A percentile compares a stretch with the other conserved stretches of the same genome.
Evolutionary conservation across 2,329 filamentous ascomycete genomes (phyloP).

Genomic region (Xylariales sp.): DNA sequence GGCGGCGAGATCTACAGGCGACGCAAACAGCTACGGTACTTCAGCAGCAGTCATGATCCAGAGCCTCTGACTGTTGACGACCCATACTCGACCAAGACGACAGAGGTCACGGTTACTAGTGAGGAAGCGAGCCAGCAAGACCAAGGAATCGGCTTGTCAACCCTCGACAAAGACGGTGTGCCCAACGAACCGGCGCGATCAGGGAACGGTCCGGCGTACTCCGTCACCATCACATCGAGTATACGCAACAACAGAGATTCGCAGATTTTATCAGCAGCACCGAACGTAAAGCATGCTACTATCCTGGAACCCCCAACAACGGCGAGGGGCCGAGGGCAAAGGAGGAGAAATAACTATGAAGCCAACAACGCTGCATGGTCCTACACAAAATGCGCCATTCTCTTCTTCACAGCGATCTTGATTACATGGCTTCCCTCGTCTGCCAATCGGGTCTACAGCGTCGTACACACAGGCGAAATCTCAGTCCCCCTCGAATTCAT

Average conservation of each 20-base stretch:
- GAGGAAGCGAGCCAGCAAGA: slow-evolving; percentile 34
- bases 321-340: slow-evolving; percentile 14
- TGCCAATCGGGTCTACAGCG: slow-evolving; percentile 69
- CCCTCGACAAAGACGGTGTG: slow-evolving; percentile 22
- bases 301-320: slow-evolving; percentile 8
- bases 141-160: slow-evolving; percentile 26
- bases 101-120: slow-evolving; percentile 60
- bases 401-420: slow-evolving; percentile 68
- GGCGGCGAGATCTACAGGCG: slow-evolving; percentile 65
- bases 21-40: slow-evolving; percentile 55
- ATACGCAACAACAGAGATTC: slow-evolving; percentile 16
- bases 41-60: slow-evolving; percentile 41
- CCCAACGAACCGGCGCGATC: slow-evolving; percentile 6
- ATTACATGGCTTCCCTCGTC: slow-evolving; percentile 76
- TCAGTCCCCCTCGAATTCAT: slow-evolving; percentile 62
- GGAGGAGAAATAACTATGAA: slow-evolving; percentile 35
- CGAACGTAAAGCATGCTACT: slow-evolving; percentile 20
- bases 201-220: slow-evolving; percentile 32
- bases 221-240: slow-evolving; percentile 45
- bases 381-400: slow-evolving; percentile 65
- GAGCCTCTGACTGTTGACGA: slow-evolving; percentile 37
- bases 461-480: slow-evolving; percentile 50
- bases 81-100: slow-evolving; percentile 50
- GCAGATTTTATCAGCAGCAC: slow-evolving; percentile 19
- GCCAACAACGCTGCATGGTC: slow-evolving; percentile 62